Evolutionary conservation across 2,329 filamentous ascomycete genomes (phyloP), one percentile per base, ranked within the genome.

Genomic region (Ilyonectria destructans): DNA sequence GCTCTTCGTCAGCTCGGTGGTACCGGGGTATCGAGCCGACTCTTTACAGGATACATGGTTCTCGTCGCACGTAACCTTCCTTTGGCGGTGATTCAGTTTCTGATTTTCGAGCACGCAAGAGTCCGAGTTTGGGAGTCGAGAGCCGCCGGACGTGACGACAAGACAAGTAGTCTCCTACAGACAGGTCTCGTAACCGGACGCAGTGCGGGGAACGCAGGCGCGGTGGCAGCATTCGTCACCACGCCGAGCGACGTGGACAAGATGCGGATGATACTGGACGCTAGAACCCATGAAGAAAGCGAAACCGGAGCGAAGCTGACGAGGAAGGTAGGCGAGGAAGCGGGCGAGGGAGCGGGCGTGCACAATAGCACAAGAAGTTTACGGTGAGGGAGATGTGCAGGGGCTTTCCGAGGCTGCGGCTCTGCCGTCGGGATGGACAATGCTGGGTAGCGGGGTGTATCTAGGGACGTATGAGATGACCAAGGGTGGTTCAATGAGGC

Each of bases 231-330:
- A 1, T 87, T 93, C 10, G 79, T 96, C n/a, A 97, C 95, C 1
- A 97, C 95, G 58, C 95, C 95, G 0, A 90, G 95, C 62, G 95
- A 97, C 80, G 94, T 97, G 10, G 88, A 97, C 26, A 97, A 97
- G 84, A 97, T 95, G 71, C 84, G 93, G 57, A 92, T 97, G 81
- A 97, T 97, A 95, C 84, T 97, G 29, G 86, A 87, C 33, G 90
- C 90, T 1, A 85, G 83, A 31, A 74, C 56, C 26, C 62, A 67
- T 63, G 57, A 69, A 1, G 58, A 70, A 19, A 58, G 23, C 37
- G 61, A 70, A 37, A 57, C 62, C 51, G 43, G 66, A 23, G 69
- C 62, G 63, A 79, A 64, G 68, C 74, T 60, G 68, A 72, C 59
- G 73, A 65, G 77, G 13, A 55, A 74, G 77, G 77, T 8, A 77